Evolutionary conservation across 2,329 filamentous ascomycete species (phyloP).

Genomic region (Claviceps spartinae): DNA sequence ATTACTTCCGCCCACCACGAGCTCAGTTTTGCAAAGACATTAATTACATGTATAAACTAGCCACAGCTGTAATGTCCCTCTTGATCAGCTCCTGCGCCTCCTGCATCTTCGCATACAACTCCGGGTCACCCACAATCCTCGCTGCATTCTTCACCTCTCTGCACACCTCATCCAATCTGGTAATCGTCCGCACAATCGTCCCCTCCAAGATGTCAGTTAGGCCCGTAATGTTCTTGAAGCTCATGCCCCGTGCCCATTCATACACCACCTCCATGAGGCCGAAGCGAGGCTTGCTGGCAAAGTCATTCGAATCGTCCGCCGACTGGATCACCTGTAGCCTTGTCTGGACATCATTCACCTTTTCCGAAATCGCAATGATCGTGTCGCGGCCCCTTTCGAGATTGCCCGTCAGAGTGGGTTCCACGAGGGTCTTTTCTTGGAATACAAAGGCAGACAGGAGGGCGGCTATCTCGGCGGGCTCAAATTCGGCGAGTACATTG

Average conservation of each 20-base stretch:
- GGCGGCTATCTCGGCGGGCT: conserved; percentile 91
- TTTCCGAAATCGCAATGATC: conserved; percentile 82
- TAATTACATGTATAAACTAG: conserved; percentile 69
- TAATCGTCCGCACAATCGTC: conserved; percentile 92
- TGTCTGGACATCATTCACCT: conserved; percentile 81
- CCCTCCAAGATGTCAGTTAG: conserved; percentile 94
- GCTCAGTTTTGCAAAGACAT: not conserved
- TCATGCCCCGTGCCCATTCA: conserved; percentile 96
- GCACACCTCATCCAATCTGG: conserved; percentile 86
- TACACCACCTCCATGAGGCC: conserved; percentile 96
- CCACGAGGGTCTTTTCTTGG: conserved; percentile 82
- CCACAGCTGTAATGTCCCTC: conserved; percentile 83
- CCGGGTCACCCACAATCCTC: conserved; percentile 85
- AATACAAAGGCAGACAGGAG: conserved; percentile 92
- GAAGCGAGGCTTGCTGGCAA: conserved; percentile 74
- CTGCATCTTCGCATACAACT: conserved; percentile 92
- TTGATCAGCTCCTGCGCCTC: conserved; percentile 96
- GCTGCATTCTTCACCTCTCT: conserved; percentile 96
- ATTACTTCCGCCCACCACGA: not conserved
- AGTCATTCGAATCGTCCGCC: conserved; percentile 83
- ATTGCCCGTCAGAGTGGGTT: conserved; percentile 67
- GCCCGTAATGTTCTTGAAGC: conserved; percentile 93
- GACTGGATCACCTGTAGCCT: conserved; percentile 85
- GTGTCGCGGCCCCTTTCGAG: conserved; percentile 72
- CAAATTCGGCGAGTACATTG: conserved; percentile 89